Percentiles rank a stretch among this genome's conserved stretches.
These are phyloP conservation scores for Trichophyton benhamiae DNA, from an alignment of 2,329 filamentous ascomycete species.

Conservation along the genomic window DNA sequence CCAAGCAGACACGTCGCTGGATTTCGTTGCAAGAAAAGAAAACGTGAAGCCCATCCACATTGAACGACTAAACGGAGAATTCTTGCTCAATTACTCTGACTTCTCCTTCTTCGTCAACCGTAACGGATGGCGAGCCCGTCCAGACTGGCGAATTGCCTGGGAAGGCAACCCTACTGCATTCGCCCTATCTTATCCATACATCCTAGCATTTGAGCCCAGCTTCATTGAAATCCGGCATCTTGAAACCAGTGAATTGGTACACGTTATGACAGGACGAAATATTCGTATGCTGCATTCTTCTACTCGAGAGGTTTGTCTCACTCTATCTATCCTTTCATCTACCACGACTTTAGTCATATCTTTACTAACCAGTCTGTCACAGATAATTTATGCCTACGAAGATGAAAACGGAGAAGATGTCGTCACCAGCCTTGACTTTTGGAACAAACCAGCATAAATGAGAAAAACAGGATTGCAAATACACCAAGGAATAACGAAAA, in stretches of 20 bases:
- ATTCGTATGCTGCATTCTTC: slow-evolving; percentile 96
- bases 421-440: slow-evolving; percentile 92
- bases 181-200: slow-evolving; percentile 91
- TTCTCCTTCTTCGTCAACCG: slow-evolving; percentile 99
- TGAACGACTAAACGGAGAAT: slow-evolving; percentile 91
- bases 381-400: slow-evolving; percentile 98
- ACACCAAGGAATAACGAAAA: not conserved
- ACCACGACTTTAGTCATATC: not conserved
- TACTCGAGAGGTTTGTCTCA: slow-evolving; percentile 72
- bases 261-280: slow-evolving; percentile 92
- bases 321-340: not conserved
- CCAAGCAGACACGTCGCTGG: slow-evolving; percentile 92
- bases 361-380: slow-evolving; percentile 8
- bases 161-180: slow-evolving; percentile 87
- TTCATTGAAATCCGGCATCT: slow-evolving; percentile 96
- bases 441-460: slow-evolving; percentile 46
- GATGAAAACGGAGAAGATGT: slow-evolving; percentile 89
- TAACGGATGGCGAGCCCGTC: slow-evolving; percentile 90
- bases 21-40: slow-evolving; percentile 90
- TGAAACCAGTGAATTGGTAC: slow-evolving; percentile 78
- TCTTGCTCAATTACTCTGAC: slow-evolving; percentile 94
- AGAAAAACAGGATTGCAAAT: slow-evolving; percentile 5
- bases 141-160: slow-evolving; percentile 97
- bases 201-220: slow-evolving; percentile 90
- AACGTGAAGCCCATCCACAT: slow-evolving; percentile 93